Conservation (phyloP, 169 alveolate genomes). For the Plasmodium gonderi region DNA sequence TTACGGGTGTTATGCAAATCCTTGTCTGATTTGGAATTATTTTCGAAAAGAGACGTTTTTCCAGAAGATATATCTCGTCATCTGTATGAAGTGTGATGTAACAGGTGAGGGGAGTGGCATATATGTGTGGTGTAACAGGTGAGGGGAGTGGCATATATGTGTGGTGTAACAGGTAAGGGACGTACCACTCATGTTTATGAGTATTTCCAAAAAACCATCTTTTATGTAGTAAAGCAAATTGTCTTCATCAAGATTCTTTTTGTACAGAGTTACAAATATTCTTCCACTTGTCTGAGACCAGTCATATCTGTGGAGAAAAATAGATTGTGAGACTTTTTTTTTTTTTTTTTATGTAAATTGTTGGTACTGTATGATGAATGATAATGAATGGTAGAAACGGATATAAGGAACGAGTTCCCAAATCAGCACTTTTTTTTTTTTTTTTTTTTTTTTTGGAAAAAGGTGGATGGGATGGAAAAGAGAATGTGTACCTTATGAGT, state of each 20-base stretch:
- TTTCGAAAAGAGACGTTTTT: slow-evolving; percentile 19
- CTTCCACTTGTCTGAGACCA: slow-evolving; percentile 32
- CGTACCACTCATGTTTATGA: slow-evolving; percentile 16
- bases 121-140: neutral
- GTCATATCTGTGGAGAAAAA: slow-evolving; percentile 2
- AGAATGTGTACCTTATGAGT: neutral
- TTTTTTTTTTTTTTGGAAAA: no score
- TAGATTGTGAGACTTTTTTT: neutral
- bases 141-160: neutral
- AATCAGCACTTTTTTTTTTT: no score
- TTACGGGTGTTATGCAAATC: slow-evolving; percentile 40
- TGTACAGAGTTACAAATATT: slow-evolving; percentile 14
- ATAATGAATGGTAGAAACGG: no score
- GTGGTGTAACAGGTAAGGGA: neutral
- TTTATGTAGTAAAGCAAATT: slow-evolving; percentile 14
- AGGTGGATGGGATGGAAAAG: no score
- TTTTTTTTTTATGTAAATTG: neutral
- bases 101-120: neutral
- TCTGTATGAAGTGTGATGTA: neutral
- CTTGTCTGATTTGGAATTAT: slow-evolving; percentile 3
- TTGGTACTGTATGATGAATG: neutral
- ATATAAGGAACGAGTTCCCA: no score
- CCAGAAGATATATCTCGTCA: slow-evolving; percentile 23
- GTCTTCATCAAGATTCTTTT: slow-evolving; percentile 5
- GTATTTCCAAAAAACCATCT: neutral